A percentile compares a stretch with the other conserved stretches of the same genome.
Evolutionary conservation across 1,284 basidiomycete genomes (phyloP).

Genomic region (Puccinia polysora): DNA sequence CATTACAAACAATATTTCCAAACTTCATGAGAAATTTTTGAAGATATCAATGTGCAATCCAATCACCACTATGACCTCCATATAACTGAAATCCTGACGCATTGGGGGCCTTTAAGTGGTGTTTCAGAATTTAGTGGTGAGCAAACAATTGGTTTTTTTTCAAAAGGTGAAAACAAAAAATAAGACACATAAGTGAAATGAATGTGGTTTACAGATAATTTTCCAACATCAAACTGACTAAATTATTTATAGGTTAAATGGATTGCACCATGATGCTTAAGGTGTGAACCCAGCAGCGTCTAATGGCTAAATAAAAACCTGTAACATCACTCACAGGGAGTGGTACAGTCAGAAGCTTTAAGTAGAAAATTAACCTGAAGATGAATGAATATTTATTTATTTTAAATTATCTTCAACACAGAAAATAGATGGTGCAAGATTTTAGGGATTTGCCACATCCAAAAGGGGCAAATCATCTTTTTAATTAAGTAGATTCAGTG

Average conservation of each 20-base stretch:
- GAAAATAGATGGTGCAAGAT: too few relatives aligned
- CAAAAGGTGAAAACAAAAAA: constrained; percentile 37
- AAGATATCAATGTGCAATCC: constrained; percentile 5
- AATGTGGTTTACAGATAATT: background rate
- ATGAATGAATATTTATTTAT: too few relatives aligned
- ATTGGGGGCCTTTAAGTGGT: constrained; percentile 18
- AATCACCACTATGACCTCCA: constrained; percentile 27
- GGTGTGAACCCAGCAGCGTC: too few relatives aligned
- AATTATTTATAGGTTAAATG: background rate
- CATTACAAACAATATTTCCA: constrained; percentile 14
- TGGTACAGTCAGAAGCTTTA: too few relatives aligned
- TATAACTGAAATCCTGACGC: constrained; percentile 4
- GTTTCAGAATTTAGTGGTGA: constrained; percentile 30
- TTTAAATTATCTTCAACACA: too few relatives aligned
- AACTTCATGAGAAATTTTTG: background rate
- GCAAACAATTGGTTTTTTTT: constrained; percentile 22
- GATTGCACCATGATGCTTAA: too few relatives aligned
- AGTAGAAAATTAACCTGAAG: too few relatives aligned
- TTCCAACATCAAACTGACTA: background rate
- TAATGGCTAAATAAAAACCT: too few relatives aligned
- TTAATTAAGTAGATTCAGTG: too few relatives aligned
- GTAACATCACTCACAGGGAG: too few relatives aligned
- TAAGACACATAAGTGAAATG: constrained; percentile 17
- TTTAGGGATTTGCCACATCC: too few relatives aligned
- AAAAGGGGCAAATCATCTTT: too few relatives aligned